Base-by-base conservation (phyloP, 2,329 filamentous ascomycete genomes). In the Pseudogymnoascus sp. region DNA sequence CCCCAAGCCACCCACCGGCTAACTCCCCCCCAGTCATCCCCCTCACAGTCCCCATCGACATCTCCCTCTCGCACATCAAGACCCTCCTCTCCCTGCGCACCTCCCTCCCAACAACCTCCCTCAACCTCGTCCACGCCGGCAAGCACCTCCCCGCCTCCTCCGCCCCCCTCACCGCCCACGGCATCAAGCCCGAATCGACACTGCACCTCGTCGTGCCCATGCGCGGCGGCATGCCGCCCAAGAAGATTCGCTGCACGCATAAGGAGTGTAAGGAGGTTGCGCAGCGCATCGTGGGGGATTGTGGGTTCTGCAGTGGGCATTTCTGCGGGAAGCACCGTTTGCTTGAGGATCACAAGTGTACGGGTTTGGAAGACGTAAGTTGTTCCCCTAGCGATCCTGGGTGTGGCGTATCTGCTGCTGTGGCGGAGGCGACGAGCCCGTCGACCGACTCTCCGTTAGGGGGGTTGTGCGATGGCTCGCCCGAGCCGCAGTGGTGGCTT, bases 271-370 rank as follows among this genome's bases (percentile, higher is more conserved):
- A 86, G 74, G 87, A 91, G 70, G 84, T 84, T 30, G 92, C 92
- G 14, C 92, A 97, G 76, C 88, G 91, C 67, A 97, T 99, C 72
- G 90, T 97, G 64, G 94, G 94, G 62, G 93, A 97, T 79, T 99
- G 94, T 78, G 88, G 87, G 65, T 97, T 97, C 81, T 99, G 94
- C 80, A 82, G 88, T 62, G 92, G 92, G 52, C 90, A 95, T 75
- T 97, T 91, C 81, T 99, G 94, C 78, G 91, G 91, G 70, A 96
- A 92, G 80, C 94, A 99, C 78, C 84, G 94, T 62, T 84, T 97
- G 78, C 78, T 97, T 67, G 94, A 99, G 77, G 90, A 93, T 70
- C 94, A 99, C 79, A 91, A 91, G 78, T 99, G 94, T 79, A 86
- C 84, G 67, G 92, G 92, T 41, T 81, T 99, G 63, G 94, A 97